phyloP scores from a whole-genome alignment of 257 asterid genomes.

The Solanum gracilifrons region DNA sequence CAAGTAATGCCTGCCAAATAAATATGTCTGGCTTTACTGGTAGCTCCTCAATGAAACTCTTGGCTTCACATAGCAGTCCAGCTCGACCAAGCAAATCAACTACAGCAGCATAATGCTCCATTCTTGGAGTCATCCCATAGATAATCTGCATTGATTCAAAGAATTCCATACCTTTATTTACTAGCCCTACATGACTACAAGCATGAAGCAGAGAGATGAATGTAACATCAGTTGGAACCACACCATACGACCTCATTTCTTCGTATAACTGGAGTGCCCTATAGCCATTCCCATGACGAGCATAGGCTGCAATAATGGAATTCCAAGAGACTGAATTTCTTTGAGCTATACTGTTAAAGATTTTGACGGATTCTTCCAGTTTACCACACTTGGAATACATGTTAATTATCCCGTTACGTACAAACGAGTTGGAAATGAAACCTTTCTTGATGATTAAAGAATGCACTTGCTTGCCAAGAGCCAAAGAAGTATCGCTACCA shows the following conservation, averaged over 20 bases:
- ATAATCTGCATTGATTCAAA: conserved; percentile 46
- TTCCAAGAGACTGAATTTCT: conserved; percentile 80
- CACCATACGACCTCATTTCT: conserved; percentile 36
- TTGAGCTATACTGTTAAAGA: conserved; percentile 30
- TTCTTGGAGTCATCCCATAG: conserved; percentile 46
- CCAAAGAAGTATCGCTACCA: conserved; percentile 36
- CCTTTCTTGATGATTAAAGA: conserved; percentile 56
- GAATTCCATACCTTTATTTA: conserved; percentile 59
- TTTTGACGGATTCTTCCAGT: conserved; percentile 43
- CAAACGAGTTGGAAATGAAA: conserved; percentile 33
- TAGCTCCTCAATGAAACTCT: conserved; percentile 39
- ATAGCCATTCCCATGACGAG: conserved; percentile 65
- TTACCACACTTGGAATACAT: conserved; percentile 81
- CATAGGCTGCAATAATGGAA: conserved; percentile 75
- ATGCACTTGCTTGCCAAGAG: conserved; percentile 73
- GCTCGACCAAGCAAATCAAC: conserved; percentile 91
- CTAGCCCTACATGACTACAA: conserved; percentile 67
- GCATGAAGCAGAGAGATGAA: conserved; percentile 79
- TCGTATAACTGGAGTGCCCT: conserved; percentile 42
- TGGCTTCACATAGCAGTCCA: conserved; percentile 66
- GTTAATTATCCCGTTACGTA: conserved; percentile 68
- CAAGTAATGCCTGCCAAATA: conserved; percentile 84
- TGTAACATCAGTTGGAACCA: conserved; percentile 61
- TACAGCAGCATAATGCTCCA: conserved; percentile 74
- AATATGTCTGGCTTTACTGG: conserved; percentile 42